These are phyloP conservation scores for Fusarium ramigenum DNA, from an alignment of 2,329 filamentous ascomycete genomes.

Conservation along the genomic window DNA sequence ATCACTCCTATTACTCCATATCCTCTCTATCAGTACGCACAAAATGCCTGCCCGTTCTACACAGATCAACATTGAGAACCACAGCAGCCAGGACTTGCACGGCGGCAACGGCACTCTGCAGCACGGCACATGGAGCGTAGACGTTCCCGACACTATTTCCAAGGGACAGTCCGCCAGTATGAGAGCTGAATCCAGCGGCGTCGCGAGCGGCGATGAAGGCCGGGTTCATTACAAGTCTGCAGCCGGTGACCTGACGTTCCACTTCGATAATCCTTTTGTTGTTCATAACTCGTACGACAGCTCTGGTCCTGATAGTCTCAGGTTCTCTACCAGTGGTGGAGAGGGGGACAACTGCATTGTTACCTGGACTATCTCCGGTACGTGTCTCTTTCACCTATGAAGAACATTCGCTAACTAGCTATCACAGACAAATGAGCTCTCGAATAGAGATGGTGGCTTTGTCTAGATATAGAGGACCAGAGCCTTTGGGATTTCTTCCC, in stretches of 20 bases:
- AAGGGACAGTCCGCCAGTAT: not conserved
- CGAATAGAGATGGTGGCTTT: no score
- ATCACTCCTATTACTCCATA: not conserved
- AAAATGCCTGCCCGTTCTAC: not conserved
- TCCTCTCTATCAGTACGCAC: not conserved
- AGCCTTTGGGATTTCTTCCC: no score
- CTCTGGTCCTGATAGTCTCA: not conserved
- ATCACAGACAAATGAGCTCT: no score
- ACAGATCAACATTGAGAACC: not conserved
- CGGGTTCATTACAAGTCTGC: fast-evolving
- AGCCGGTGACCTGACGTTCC: not conserved
- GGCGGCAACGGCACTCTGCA: fast-evolving
- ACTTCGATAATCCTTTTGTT: not conserved
- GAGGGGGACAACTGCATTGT: not conserved
- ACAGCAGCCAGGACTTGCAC: not conserved
- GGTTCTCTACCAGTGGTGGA: not conserved
- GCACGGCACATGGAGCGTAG: not conserved
- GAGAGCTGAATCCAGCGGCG: not conserved
- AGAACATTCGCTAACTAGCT: no score
- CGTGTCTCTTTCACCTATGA: no score
- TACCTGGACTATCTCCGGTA: not conserved
- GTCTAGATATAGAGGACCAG: no score
- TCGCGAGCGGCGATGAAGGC: not conserved
- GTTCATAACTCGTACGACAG: not conserved
- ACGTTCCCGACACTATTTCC: not conserved